phyloP scores from a whole-genome alignment of 1,139 yeast genomes.

The Taphrina sp. region DNA sequence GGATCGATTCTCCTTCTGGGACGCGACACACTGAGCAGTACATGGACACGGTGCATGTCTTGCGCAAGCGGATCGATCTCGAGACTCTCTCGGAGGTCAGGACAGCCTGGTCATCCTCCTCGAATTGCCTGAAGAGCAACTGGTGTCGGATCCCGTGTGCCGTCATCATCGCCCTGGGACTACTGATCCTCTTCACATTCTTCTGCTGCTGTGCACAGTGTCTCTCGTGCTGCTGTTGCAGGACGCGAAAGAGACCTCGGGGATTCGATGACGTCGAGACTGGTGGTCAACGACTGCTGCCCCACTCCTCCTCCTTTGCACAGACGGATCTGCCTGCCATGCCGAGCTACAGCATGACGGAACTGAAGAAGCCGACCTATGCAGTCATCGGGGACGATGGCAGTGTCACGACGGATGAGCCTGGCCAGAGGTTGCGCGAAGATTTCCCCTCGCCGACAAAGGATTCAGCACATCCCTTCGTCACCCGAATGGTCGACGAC shows the following conservation, averaged over 20 bases:
- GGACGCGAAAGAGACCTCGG: conserved; percentile 6
- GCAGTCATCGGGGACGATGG: conserved; percentile 33
- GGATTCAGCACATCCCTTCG: not conserved
- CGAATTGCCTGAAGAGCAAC: conserved; percentile 18
- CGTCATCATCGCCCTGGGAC: conserved; percentile 33
- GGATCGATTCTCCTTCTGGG: too few species aligned
- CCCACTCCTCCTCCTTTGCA: conserved; percentile 11
- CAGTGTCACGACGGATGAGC: conserved; percentile 27
- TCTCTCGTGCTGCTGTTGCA: conserved; percentile 31
- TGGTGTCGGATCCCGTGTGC: conserved; percentile 32
- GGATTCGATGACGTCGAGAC: conserved; percentile 11
- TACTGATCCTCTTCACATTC: conserved; percentile 35
- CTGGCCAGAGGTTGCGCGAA: conserved; percentile 10
- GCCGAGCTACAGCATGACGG: conserved; percentile 27
- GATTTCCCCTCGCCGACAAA: conserved; percentile 10
- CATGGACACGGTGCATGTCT: too few species aligned
- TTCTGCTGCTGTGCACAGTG: conserved; percentile 34
- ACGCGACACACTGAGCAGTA: too few species aligned
- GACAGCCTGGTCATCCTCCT: conserved; percentile 27
- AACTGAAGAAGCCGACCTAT: conserved; percentile 21
- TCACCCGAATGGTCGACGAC: too few species aligned
- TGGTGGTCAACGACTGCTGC: conserved; percentile 5
- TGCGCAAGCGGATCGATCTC: not conserved
- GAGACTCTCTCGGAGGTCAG: conserved; percentile 16
- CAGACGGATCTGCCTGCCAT: conserved; percentile 19